phyloP scores from a whole-genome alignment of 192 early-diverging fungal species.

The Coemansia sp. region DNA sequence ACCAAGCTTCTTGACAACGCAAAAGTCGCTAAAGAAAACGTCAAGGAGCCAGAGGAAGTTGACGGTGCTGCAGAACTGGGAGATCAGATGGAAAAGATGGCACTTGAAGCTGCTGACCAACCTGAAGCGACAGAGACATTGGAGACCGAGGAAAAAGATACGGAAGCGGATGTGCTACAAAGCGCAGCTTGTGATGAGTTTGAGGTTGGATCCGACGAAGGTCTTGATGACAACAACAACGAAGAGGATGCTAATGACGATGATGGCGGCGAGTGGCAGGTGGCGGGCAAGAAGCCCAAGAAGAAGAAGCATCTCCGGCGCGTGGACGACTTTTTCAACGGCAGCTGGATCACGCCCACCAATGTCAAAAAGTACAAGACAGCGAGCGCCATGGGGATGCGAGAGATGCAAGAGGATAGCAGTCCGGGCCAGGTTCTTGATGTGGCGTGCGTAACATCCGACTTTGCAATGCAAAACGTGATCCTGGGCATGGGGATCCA shows the following conservation, averaged over 20 bases:
- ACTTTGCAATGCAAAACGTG: conserved; percentile 98
- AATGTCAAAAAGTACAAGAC: conserved; percentile 78
- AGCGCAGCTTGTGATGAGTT: conserved; percentile 16
- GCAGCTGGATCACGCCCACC: conserved; percentile 91
- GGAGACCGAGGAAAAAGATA: not conserved
- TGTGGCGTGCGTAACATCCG: conserved; percentile 88
- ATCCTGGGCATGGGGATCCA: conserved; percentile 88
- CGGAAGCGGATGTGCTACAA: conserved; percentile 1
- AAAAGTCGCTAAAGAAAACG: conserved; percentile 3
- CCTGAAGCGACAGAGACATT: not conserved
- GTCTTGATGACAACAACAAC: conserved; percentile 8
- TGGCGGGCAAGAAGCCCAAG: conserved; percentile 30
- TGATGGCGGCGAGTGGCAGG: conserved; percentile 57
- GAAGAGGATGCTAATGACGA: conserved; percentile 10
- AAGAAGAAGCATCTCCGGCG: conserved; percentile 24
- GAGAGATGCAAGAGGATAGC: conserved; percentile 25
- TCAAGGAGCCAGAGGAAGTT: not conserved
- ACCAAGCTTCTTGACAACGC: conserved; percentile 26
- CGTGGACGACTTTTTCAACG: conserved; percentile 62
- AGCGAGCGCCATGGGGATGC: conserved; percentile 56
- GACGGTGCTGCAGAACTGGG: not conserved
- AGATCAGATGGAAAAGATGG: conserved; percentile 11
- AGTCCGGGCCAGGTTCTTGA: conserved; percentile 40
- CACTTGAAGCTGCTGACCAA: conserved; percentile 6
- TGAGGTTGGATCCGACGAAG: conserved; percentile 18